These are phyloP conservation scores for Malassezia dermatis DNA, from an alignment of 1,284 basidiomycete genomes.

Conservation along the genomic window DNA sequence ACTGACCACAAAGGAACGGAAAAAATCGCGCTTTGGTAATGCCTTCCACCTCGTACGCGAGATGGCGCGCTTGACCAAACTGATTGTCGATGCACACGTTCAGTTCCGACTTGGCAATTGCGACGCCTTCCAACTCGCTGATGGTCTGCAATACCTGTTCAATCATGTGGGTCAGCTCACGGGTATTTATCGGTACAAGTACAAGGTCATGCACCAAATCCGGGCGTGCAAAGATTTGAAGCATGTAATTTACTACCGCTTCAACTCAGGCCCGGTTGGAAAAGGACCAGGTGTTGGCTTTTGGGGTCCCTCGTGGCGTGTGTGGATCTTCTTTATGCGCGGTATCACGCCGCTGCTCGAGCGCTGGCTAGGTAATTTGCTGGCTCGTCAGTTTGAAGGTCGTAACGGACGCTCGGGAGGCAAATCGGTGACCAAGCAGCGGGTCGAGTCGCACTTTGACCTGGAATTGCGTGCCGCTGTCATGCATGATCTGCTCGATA, in stretches of 20 bases:
- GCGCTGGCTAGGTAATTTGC: slow-evolving; percentile 91
- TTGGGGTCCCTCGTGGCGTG: slow-evolving; percentile 99
- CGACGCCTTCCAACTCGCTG: slow-evolving; percentile 97
- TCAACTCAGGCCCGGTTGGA: slow-evolving; percentile 98
- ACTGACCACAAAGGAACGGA: slow-evolving; percentile 95
- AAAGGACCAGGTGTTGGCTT: slow-evolving; percentile 98
- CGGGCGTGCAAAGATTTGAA: slow-evolving; percentile 99
- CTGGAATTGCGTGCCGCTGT: slow-evolving; percentile 93
- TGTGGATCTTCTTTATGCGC: slow-evolving; percentile 99
- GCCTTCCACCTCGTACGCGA: slow-evolving; percentile 96
- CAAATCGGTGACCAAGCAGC: slow-evolving; percentile 89
- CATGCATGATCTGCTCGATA: slow-evolving; percentile 83
- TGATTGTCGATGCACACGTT: slow-evolving; percentile 96
- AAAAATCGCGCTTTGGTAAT: slow-evolving; percentile 99
- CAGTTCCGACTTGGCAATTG: slow-evolving; percentile 97
- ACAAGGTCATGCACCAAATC: slow-evolving; percentile 99
- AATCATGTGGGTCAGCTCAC: slow-evolving; percentile 94
- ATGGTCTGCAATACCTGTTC: slow-evolving; percentile 96
- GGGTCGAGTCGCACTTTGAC: slow-evolving; percentile 97
- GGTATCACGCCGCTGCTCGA: slow-evolving; percentile 95
- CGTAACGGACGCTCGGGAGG: slow-evolving; percentile 77
- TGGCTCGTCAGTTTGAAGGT: slow-evolving; percentile 93
- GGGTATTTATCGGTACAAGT: slow-evolving; percentile 98
- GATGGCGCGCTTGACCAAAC: slow-evolving; percentile 90
- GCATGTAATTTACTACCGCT: slow-evolving; percentile 67